phyloP scores from a whole-genome alignment of 208 protist genomes.

The Leishmania aethiopica region DNA sequence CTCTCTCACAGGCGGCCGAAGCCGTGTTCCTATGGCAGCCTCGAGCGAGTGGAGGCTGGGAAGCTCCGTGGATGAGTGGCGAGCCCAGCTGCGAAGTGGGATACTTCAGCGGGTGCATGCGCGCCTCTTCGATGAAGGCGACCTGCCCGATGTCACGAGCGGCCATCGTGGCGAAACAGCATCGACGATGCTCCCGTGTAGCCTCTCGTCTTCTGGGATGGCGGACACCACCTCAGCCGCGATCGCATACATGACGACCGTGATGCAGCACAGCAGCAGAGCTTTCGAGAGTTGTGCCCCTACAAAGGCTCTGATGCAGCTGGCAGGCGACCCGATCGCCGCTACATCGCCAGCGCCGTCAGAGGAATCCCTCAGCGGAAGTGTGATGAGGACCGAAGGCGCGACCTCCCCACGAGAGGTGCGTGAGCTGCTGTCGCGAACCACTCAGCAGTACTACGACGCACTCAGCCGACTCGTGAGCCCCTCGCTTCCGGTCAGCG shows the following conservation, averaged over 20 bases:
- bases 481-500: not conserved
- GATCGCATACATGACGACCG: not conserved
- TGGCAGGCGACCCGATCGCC: not conserved
- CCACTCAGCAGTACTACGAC: not conserved
- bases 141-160: not conserved
- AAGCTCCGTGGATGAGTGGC: constrained; percentile 2
- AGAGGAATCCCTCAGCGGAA: not conserved
- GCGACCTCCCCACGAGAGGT: not conserved
- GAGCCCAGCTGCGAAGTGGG: not conserved
- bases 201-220: not conserved
- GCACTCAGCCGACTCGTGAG: not conserved
- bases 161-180: not conserved
- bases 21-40: not conserved
- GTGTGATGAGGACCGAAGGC: not conserved
- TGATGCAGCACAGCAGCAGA: not conserved
- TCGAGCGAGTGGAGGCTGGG: not conserved
- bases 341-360: not conserved
- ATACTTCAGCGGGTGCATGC: not conserved
- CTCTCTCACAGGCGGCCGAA: not conserved
- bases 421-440: not conserved
- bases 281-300: constrained; percentile 1
- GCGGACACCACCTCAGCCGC: not conserved
- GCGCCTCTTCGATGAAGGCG: not conserved
- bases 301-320: not conserved
- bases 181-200: too few relatives aligned